Evolutionary conservation across 164 flowering plant species (phyloP).

Genomic region (Magnolia officinalis): DNA sequence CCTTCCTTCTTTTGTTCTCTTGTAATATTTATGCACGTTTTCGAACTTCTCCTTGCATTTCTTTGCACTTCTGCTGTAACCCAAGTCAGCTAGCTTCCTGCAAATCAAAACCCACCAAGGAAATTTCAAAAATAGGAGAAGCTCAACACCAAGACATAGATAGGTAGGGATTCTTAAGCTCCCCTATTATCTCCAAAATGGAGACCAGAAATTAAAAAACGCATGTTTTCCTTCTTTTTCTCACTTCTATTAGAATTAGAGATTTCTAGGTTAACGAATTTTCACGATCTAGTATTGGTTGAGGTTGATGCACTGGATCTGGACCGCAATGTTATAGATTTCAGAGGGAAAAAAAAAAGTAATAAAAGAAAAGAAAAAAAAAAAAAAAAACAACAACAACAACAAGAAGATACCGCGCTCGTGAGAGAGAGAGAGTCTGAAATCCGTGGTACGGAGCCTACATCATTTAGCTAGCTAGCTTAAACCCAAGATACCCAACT

Average conservation of each 20-base stretch:
- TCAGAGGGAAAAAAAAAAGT: neutral
- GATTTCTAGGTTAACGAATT: neutral
- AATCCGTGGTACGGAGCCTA: slow-evolving; percentile 4
- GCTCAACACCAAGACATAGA: neutral
- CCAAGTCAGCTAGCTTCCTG: slow-evolving; percentile 65
- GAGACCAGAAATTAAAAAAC: neutral
- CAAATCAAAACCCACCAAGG: slow-evolving; percentile 8
- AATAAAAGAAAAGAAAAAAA: neutral
- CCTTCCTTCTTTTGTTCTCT: slow-evolving; percentile 61
- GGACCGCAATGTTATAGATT: slow-evolving; percentile 19
- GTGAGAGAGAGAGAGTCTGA: slow-evolving; percentile 12
- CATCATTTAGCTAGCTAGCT: slow-evolving; percentile 20
- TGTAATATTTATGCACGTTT: slow-evolving; percentile 73
- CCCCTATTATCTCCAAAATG: neutral
- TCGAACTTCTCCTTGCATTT: slow-evolving; percentile 78
- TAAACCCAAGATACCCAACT: slow-evolving; percentile 17
- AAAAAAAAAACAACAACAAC: neutral
- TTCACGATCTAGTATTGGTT: slow-evolving; percentile 16
- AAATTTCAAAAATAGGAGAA: neutral
- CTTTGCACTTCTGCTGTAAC: slow-evolving; percentile 56
- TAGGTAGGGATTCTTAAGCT: neutral
- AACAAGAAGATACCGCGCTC: slow-evolving; percentile 24
- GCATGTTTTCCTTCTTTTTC: neutral
- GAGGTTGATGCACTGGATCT: slow-evolving; percentile 38
- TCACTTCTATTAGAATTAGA: slow-evolving; percentile 3